Evolutionary conservation across 495 filamentous ascomycete species (phyloP), one percentile per base, ranked within the genome.

Genomic region (Glutinoglossum americanum): DNA sequence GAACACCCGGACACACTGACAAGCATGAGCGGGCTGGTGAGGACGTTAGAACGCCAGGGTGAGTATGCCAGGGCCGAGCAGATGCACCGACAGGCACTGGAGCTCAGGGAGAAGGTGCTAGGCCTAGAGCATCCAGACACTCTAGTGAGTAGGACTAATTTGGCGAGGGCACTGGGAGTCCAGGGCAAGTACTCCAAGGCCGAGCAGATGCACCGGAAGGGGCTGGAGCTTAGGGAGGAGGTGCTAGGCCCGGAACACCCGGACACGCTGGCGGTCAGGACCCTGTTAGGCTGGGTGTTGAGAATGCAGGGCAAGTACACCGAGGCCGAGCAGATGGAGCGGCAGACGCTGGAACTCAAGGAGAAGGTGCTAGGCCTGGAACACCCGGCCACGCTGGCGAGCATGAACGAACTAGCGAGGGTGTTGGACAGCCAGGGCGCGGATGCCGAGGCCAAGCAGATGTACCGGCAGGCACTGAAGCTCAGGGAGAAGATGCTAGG

Each of bases 201-300:
- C n/a, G n/a, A n/a, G n/a, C n/a, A n/a, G n/a, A 41, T 41, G 37
- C 37, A 41, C 17, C 37, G 37, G 17, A 9, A 17, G 37, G 37
- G 17, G 17, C 17, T 41, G 17, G 9, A 17, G 17, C 9, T 17
- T 8, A 9, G 37, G 9, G 37, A 41, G 17, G 17, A 48, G 44
- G 21, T 25, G 19, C 27, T 57, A 15, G 30, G 55, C 3, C 15
- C 8, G 1, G 55, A 57, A 17, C 30, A 57, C 27, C 55, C 55
- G 13, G 57, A 59, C 28, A 59, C 55, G 6, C 47, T 59, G 27
- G 55, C 5, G 15, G 55, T 54, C 51, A 55, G 58, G 49, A 4
- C 25, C 0, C 21, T 23, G 7, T 21, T 59, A 13, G 51, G 1
- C 13, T 57, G n/a, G n/a, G 25, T 30, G 55, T 28, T 41, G 1